Evolutionary conservation across 768 basidiomycete species (phyloP), one percentile per base, ranked within the genome.

Genomic region (Tephrocybe sp.): DNA sequence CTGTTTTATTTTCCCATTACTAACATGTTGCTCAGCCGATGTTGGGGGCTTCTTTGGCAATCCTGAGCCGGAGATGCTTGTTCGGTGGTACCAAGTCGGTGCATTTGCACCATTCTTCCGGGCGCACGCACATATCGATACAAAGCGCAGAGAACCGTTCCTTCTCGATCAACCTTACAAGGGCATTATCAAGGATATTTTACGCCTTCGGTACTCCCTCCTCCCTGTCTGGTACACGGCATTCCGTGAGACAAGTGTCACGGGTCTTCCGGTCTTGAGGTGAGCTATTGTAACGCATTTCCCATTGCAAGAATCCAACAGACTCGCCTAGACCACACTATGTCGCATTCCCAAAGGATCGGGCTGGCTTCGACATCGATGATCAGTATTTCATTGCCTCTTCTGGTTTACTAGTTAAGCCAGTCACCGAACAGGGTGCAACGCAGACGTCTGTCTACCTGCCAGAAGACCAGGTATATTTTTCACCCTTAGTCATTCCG

Each of bases 11-110:
- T 13, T 8, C 30, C 14, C 39, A 34, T 26, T 23, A 11, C 23
- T 33, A 34, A 40, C 44, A 45, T 44, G 20, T 49, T 41, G 32
- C 35, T 45, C 22, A 98, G 96, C 97, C 54, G 97, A 99, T 61
- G 94, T 98, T 46, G 96, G 97, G 16, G 97, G 97, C 13, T 99
- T 98, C 85, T 98, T 98, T 63, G 95, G 96, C 14, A 95, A 98
- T 67, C 95, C 97, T 0, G 84, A 87, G 39, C 79, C 88, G 0
- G 97, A 98, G 62, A 92, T 98, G 84, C 83, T 99, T 31, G 86
- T 94, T 8, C 79, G 97, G 42, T 99, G 96, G 95, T 98, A 99
- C 60, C 92, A 90, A 71, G 89, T 96, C 44, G 97, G 97, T 20
- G 82, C 84, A 1, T 96, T 98, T 69, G 85, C 86, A 46, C 96